A percentile compares a stretch with the other conserved stretches of the same genome.
Conservation (phyloP, 2,329 filamentous ascomycete species). For the Hyphodiscus sp. region DNA sequence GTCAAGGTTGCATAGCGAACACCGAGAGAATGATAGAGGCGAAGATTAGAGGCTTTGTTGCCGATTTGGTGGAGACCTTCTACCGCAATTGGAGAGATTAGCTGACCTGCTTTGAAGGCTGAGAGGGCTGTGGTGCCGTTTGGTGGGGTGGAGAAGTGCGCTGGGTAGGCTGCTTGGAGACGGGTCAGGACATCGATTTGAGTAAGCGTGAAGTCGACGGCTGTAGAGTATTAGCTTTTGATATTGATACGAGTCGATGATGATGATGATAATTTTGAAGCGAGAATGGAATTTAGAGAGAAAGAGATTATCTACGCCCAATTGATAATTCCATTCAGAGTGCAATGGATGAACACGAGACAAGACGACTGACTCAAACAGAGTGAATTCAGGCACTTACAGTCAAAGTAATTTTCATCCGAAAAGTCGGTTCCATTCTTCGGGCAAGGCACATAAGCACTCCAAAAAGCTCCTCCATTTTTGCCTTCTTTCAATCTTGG, state of each 20-base stretch:
- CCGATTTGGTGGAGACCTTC: slow-evolving; percentile 75
- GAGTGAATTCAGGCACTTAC: slow-evolving; percentile 37
- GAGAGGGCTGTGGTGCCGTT: slow-evolving; percentile 55
- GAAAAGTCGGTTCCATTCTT: slow-evolving; percentile 66
- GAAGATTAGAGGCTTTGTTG: slow-evolving; percentile 50
- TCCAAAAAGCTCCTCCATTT: slow-evolving; percentile 89
- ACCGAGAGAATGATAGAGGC: slow-evolving; percentile 53
- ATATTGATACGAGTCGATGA: neutral
- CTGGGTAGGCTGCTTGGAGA: slow-evolving; percentile 56
- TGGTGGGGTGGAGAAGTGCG: slow-evolving; percentile 58
- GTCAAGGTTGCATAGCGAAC: slow-evolving; percentile 63
- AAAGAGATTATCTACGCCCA: neutral
- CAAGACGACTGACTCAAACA: neutral
- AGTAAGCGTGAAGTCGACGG: slow-evolving; percentile 61
- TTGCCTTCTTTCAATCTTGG: slow-evolving; percentile 64
- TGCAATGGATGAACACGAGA: neutral
- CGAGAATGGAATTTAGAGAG: neutral
- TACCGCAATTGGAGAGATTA: slow-evolving; percentile 74
- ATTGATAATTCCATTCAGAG: too few relatives aligned
- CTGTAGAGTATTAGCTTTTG: slow-evolving; percentile 29
- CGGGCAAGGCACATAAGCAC: slow-evolving; percentile 75
- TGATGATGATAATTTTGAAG: neutral
- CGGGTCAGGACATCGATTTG: slow-evolving; percentile 70
- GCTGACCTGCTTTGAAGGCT: slow-evolving; percentile 52
- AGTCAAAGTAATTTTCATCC: slow-evolving; percentile 61